phyloP scores from a whole-genome alignment of 2,329 filamentous ascomycete genomes.

The Westerdykella sp. region DNA sequence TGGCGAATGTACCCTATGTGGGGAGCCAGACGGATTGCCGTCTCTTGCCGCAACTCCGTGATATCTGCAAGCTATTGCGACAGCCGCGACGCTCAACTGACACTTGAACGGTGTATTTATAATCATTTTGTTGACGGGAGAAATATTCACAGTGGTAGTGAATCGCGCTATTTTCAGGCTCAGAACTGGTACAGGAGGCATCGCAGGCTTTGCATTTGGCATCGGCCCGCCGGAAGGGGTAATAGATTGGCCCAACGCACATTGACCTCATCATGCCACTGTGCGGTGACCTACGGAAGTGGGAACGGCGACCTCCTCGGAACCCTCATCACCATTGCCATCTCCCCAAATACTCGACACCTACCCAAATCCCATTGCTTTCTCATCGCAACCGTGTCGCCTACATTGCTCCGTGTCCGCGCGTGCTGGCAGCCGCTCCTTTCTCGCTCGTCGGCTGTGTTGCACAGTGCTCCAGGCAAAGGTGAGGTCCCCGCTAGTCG shows the following conservation, averaged over 20 bases:
- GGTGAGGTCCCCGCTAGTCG: conserved; percentile 10
- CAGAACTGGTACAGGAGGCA: too few species aligned
- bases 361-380: neutral
- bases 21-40: too few species aligned
- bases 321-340: neutral
- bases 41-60: too few species aligned
- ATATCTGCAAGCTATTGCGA: too few species aligned
- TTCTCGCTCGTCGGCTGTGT: neutral
- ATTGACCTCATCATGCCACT: neutral
- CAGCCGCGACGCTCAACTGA: too few species aligned
- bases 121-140: too few species aligned
- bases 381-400: neutral
- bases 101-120: too few species aligned
- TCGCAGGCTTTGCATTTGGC: neutral
- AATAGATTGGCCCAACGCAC: neutral
- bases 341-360: neutral
- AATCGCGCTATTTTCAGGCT: too few species aligned
- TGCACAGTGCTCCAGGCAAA: neutral
- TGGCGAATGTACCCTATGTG: too few species aligned
- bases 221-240: neutral
- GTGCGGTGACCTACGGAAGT: too few species aligned
- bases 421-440: neutral
- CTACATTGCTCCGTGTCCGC: neutral
- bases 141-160: too few species aligned
- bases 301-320: neutral